A percentile compares a stretch with the other conserved stretches of the same genome.
phyloP scores from a whole-genome alignment of 306 rosid species.

The Cyamopsis tetragonoloba region DNA sequence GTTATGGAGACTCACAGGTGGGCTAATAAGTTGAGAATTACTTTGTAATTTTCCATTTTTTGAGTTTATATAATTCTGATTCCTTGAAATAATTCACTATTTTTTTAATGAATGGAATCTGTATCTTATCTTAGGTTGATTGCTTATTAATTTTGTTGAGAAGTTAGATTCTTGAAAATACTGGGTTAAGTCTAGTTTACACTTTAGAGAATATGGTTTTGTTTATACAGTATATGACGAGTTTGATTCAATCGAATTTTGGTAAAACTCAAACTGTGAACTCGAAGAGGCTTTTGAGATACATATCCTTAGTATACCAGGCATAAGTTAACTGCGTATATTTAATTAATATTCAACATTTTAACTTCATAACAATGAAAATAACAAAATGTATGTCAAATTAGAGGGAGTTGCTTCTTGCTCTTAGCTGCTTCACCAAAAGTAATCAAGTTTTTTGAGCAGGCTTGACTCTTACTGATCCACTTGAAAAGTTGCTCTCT shows the following conservation, averaged over 20 bases:
- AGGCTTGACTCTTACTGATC: too few species aligned
- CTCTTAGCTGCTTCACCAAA: neutral
- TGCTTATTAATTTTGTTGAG: neutral
- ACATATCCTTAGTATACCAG: neutral
- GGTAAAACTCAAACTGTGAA: neutral
- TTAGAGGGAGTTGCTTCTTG: neutral
- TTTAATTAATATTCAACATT: neutral
- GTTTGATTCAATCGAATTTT: constrained; percentile 6
- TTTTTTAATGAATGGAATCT: neutral
- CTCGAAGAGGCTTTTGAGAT: neutral
- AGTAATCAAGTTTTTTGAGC: neutral
- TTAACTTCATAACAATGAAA: neutral
- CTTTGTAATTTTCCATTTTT: neutral
- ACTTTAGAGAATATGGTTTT: neutral
- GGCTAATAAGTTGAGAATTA: neutral
- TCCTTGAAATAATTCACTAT: neutral
- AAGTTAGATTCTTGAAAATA: neutral
- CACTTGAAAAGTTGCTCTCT: too few species aligned
- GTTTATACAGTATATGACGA: neutral
- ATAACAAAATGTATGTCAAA: neutral
- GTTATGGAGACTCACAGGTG: constrained; percentile 98
- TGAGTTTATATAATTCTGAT: neutral
- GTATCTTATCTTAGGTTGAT: neutral
- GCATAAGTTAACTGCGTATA: constrained; percentile 2
- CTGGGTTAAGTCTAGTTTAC: neutral